Evolutionary conservation across 805 yeast genomes (phyloP), one percentile per base, ranked within the genome.

Genomic region (Saccharomycopsis malanga): DNA sequence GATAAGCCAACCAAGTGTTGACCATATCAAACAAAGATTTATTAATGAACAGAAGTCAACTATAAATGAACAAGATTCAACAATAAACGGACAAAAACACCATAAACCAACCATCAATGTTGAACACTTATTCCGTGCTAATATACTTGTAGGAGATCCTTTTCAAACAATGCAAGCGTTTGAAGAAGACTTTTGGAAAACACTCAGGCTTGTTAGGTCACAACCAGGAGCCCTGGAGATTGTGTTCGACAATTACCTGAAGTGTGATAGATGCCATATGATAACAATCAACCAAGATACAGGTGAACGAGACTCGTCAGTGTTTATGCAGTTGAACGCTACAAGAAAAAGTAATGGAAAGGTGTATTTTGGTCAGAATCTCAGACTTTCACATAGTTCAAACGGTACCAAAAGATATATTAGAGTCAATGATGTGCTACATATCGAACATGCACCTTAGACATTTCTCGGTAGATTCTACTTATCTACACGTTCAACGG

Each of bases 241-340:
- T 43, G 44, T 12, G 17, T 42, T 60, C 44, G 39, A 45, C 46
- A 54, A 56, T 49, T 20, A 68, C 55, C 42, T 59, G 50, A 39
- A 56, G 25, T 71, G 76, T 49, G 61, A 66, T 20, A 54, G 76
- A 34, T 71, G 76, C 51, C 68, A 66, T 43, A 70, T 71, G 74
- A 63, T 71, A n/a, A 65, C 72, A 2, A 64, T 70, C 10, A 64
- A 68, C 20, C 54, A 55, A 12, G 57, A 56, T 4, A 57, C 63
- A n/a, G 75, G 74, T 1, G 49, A 52, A 17, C 46, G 59, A 22
- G 66, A 67, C 49, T 46, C 60, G 4, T 53, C 53, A 9, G 64
- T 71, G 10, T 69, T 61, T 46, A 55, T 60, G 43, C 60, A 61
- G 22, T 54, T 71, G 18, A 60, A 66, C 6, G 58, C 60, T 48